phyloP scores from a whole-genome alignment of 306 rosid genomes.

The Arachis hypogaea region DNA sequence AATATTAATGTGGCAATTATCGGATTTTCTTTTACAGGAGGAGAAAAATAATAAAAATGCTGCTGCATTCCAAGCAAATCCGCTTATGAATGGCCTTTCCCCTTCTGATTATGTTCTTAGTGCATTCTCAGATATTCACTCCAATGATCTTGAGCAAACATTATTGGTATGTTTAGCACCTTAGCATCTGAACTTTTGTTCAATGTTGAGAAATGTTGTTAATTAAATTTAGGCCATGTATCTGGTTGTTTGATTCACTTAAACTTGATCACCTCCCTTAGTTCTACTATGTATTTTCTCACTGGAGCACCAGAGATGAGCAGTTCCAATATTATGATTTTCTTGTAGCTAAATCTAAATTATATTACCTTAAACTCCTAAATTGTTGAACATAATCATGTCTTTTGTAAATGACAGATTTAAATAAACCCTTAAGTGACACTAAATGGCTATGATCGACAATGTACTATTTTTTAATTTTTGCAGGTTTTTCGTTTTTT shows the following conservation, averaged over 20 bases:
- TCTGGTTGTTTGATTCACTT: constrained; percentile 1
- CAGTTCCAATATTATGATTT: neutral
- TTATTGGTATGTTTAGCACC: constrained; percentile 62
- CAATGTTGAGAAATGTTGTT: neutral
- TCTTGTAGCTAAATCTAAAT: neutral
- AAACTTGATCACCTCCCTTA: neutral
- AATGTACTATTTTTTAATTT: neutral
- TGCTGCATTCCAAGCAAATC: constrained; percentile 67
- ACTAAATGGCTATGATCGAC: neutral
- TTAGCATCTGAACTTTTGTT: constrained; percentile 22
- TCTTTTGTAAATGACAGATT: neutral
- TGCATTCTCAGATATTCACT: constrained; percentile 73
- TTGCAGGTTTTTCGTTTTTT: neutral
- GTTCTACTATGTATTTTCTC: neutral
- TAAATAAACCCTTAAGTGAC: neutral
- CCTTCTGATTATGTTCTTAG: constrained; percentile 82
- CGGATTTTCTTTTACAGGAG: constrained; percentile 60
- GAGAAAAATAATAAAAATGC: constrained; percentile 53
- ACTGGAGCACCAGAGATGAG: neutral
- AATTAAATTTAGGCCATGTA: neutral
- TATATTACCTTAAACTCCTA: neutral
- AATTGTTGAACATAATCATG: neutral
- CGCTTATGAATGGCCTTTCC: constrained; percentile 69
- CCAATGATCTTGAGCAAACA: constrained; percentile 90
- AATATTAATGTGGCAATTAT: constrained; percentile 29